Evolutionary conservation across 2,329 filamentous ascomycete genomes (phyloP), one percentile per base, ranked within the genome.

Genomic region (Stagonosporopsis tanaceti): DNA sequence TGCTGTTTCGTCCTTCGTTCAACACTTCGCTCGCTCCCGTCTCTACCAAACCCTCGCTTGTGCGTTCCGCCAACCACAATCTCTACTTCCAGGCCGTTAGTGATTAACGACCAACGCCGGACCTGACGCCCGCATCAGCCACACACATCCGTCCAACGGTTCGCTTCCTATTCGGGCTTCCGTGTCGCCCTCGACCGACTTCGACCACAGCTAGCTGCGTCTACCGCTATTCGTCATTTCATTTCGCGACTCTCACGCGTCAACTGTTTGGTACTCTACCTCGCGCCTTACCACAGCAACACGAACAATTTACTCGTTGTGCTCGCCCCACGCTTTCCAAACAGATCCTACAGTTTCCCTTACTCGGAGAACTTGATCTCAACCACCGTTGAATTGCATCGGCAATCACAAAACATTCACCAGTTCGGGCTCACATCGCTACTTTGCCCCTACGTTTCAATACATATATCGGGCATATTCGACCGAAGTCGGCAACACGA

Each of bases 171-270:
- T 48, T 61, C 55, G 30, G 64, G 66, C 57, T 59, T 62, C 61
- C 67, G 69, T 62, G 64, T 67, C 57, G 42, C 51, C 40, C 53
- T 60, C 57, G 46, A 61, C 60, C 62, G 47, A 55, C 56, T 55
- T 63, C 58, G 41, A 55, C 47, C 63, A 63, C 63, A 70, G 52
- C 56, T 58, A 44, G 54, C 63, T 53, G 48, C 66, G 34, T 47
- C 64, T 69, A 68, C 66, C 48, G 35, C 59, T 60, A 57, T 61
- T 59, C 62, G 68, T 69, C 66, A 68, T 63, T 61, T 69, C 58
- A 64, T 64, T 62, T 65, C 64, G 64, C 57, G 60, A 64, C 65
- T 70, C 65, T 47, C 60, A 72, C 74, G 72, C 74, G 66, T 75
- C 65, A 53, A 59, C 34, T 63, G 66, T 75, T 67, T 59, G 61